Percentiles rank a stretch among this genome's conserved stretches.
phyloP scores from a whole-genome alignment of 163 green algal genomes.

The Scenedesmus sp. region DNA sequence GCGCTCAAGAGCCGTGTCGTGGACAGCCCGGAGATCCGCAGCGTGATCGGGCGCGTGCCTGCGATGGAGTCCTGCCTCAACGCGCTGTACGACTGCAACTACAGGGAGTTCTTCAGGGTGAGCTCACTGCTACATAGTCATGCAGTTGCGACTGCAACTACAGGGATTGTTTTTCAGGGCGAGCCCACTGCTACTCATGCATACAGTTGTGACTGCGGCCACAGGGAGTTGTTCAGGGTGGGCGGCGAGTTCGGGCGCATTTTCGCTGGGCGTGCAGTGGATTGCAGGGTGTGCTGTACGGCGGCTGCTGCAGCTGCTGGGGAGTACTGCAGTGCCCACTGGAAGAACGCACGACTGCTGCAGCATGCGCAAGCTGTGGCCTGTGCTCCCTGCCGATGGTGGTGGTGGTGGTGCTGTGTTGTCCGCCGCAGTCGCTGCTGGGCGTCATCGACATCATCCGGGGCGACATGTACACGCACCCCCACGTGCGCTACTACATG shows the following conservation, averaged over 20 bases:
- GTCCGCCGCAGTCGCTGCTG: slow-evolving; percentile 80
- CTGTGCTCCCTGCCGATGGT: background rate
- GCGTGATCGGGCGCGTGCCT: slow-evolving; percentile 92
- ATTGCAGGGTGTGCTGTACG: background rate
- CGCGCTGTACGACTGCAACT: slow-evolving; percentile 94
- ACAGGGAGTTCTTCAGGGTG: slow-evolving; percentile 93
- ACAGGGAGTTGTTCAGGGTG: too few species aligned
- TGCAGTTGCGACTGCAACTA: too few species aligned
- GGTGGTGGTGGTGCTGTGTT: background rate
- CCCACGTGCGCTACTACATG: slow-evolving; percentile 96
- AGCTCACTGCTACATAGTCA: too few species aligned
- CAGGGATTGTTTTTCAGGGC: too few species aligned
- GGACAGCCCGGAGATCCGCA: slow-evolving; percentile 96
- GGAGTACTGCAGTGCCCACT: too few species aligned
- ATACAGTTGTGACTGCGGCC: too few species aligned
- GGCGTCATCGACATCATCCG: slow-evolving; percentile 85
- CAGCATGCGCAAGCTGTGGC: background rate
- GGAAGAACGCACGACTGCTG: too few species aligned
- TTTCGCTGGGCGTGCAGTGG: too few species aligned
- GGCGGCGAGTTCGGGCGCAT: too few species aligned
- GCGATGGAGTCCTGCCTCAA: slow-evolving; percentile 88
- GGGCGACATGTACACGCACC: slow-evolving; percentile 86
- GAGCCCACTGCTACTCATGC: too few species aligned
- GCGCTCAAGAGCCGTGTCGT: slow-evolving; percentile 82
- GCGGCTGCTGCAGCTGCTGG: background rate